These are phyloP conservation scores for Trametes cingulata DNA, from an alignment of 768 basidiomycete genomes.

Conservation along the genomic window DNA sequence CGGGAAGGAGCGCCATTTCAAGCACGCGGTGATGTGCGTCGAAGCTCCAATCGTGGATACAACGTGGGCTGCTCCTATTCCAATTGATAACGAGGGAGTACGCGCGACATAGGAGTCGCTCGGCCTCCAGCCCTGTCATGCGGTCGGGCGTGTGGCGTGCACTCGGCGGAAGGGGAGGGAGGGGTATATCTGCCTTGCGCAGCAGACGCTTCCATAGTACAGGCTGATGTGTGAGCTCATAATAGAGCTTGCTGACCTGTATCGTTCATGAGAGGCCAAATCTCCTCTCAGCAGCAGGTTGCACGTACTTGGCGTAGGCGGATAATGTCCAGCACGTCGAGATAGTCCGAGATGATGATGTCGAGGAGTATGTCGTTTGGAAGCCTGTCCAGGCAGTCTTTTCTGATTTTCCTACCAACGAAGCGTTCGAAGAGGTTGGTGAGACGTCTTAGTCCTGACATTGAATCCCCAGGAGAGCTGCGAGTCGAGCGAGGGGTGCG, in stretches of 20 bases:
- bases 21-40: conserved; percentile 39
- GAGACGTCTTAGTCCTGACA: not conserved
- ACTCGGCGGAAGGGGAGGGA: conserved; percentile 63
- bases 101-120: conserved; percentile 61
- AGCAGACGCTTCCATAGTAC: conserved; percentile 71
- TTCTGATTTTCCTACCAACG: not conserved
- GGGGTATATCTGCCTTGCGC: conserved; percentile 50
- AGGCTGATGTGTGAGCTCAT: conserved; percentile 64
- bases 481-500: not conserved
- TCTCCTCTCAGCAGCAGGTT: not conserved
- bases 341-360: conserved; percentile 32
- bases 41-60: conserved; percentile 29
- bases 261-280: not conserved
- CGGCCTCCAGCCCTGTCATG: conserved; percentile 43
- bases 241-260: conserved; percentile 61
- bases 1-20: conserved; percentile 62
- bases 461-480: not conserved
- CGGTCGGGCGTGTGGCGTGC: conserved; percentile 40
- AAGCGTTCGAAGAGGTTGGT: not conserved
- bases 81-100: conserved; percentile 64
- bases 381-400: conserved; percentile 25
- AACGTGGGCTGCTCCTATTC: conserved; percentile 42
- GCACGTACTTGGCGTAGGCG: conserved; percentile 38
- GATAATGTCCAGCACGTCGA: conserved; percentile 42
- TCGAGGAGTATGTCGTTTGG: conserved; percentile 43